Evolutionary conservation across 2,329 filamentous ascomycete species (phyloP).

Genomic region (Grosmannia clavigera): DNA sequence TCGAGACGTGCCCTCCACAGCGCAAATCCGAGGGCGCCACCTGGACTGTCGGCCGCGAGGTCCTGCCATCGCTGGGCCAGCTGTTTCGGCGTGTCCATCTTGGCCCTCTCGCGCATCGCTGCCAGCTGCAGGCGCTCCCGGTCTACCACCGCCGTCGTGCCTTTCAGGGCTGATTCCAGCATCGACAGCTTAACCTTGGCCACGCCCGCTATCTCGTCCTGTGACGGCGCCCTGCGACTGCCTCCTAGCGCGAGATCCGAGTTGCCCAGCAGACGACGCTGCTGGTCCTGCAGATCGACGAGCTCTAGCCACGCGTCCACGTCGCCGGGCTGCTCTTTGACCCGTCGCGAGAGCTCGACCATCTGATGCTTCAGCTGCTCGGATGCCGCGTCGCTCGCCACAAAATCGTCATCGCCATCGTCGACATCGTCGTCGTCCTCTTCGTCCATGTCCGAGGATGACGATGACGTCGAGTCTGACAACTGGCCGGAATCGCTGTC

Average conservation of each 20-base stretch:
- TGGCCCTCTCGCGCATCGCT: constrained; percentile 61
- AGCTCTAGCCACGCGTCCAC: constrained; percentile 64
- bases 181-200: constrained; percentile 71
- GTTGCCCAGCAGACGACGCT: constrained; percentile 30
- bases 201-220: constrained; percentile 53
- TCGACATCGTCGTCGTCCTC: constrained; percentile 21
- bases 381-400: constrained; percentile 7
- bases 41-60: constrained; percentile 19
- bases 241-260: constrained; percentile 15
- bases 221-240: constrained; percentile 26
- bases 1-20: constrained; percentile 67
- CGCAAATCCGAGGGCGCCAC: constrained; percentile 41
- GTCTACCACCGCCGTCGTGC: constrained; percentile 32
- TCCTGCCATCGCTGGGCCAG: constrained; percentile 51
- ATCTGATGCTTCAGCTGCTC: constrained; percentile 5
- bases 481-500: neutral
- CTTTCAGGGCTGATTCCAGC: constrained; percentile 62
- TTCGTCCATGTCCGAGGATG: constrained; percentile 18
- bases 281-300: constrained; percentile 62
- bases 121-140: constrained; percentile 52
- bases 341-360: constrained; percentile 43
- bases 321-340: constrained; percentile 55
- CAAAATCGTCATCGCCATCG: constrained; percentile 12
- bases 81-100: constrained; percentile 56
- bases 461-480: neutral